phyloP scores from a whole-genome alignment of 345 rosid species.

The Aethionema arabicum region DNA sequence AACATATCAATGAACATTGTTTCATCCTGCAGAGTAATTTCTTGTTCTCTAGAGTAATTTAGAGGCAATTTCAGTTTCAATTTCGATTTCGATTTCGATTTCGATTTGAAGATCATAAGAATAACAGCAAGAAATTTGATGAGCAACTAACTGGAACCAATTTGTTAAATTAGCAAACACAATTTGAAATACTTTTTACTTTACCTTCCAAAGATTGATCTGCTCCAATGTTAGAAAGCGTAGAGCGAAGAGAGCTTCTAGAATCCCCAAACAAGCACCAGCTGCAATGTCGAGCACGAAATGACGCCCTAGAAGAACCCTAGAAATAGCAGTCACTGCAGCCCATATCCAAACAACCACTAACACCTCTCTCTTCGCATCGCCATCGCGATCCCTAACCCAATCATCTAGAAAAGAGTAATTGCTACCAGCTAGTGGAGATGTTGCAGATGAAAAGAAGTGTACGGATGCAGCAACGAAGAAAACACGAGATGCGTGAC shows the following conservation, averaged over 20 bases:
- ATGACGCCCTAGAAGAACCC: constrained; percentile 89
- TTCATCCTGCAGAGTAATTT: no score
- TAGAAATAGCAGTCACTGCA: constrained; percentile 55
- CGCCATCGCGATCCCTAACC: constrained; percentile 31
- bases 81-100: not conserved
- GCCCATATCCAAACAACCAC: constrained; percentile 69
- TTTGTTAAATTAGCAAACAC: constrained; percentile 3
- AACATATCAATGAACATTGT: no score
- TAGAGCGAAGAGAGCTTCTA: constrained; percentile 57
- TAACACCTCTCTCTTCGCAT: constrained; percentile 32
- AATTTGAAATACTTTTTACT: not conserved
- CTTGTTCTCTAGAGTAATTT: no score
- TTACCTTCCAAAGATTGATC: constrained; percentile 29
- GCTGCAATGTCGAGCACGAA: constrained; percentile 64
- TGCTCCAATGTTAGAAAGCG: constrained; percentile 42
- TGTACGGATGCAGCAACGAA: constrained; percentile 59
- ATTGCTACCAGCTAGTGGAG: not conserved
- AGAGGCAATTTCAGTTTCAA: no score
- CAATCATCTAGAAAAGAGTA: constrained; percentile 32
- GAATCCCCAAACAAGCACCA: constrained; percentile 64
- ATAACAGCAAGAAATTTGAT: constrained; percentile 20
- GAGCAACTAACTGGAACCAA: constrained; percentile 3
- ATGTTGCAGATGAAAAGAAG: constrained; percentile 32
- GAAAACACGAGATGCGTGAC: constrained; percentile 88
- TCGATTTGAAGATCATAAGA: not conserved